These are phyloP conservation scores for Fulvia fulva DNA, from an alignment of 2,329 filamentous ascomycete genomes.

Conservation along the genomic window DNA sequence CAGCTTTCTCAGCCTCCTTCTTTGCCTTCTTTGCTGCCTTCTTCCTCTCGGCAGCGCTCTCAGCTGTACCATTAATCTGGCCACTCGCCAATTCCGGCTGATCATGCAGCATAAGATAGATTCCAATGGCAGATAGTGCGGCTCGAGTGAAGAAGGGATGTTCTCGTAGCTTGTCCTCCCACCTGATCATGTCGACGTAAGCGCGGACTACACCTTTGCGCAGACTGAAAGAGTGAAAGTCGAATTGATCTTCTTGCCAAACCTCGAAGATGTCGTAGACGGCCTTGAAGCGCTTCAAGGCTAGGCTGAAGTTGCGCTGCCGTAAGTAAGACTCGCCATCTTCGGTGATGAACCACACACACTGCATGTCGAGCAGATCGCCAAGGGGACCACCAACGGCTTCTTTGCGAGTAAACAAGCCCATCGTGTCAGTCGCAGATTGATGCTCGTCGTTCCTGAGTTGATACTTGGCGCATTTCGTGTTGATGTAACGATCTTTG, in stretches of 20 bases:
- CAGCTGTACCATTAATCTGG: conserved; percentile 61
- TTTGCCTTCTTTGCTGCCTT: conserved; percentile 64
- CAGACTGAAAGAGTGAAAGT: conserved; percentile 97
- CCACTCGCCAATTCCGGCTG: conserved; percentile 68
- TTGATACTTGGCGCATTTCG: conserved; percentile 95
- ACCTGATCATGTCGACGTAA: conserved; percentile 93
- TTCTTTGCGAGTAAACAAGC: conserved; percentile 90
- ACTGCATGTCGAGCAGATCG: conserved; percentile 97
- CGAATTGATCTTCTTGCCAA: conserved; percentile 98
- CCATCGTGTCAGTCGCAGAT: conserved; percentile 79
- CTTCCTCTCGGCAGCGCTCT: conserved; percentile 80
- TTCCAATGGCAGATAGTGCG: conserved; percentile 72
- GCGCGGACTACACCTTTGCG: conserved; percentile 92
- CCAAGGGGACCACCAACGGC: conserved; percentile 80
- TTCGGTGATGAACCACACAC: conserved; percentile 93
- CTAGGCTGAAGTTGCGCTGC: conserved; percentile 75
- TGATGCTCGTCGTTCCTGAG: conserved; percentile 89
- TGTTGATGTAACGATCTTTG: conserved; percentile 96
- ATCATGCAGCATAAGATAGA: conserved; percentile 78
- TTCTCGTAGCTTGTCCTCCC: conserved; percentile 87
- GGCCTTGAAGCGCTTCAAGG: conserved; percentile 85
- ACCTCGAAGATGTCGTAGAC: conserved; percentile 91
- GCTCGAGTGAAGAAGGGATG: conserved; percentile 90
- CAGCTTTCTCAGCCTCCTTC: conserved; percentile 72
- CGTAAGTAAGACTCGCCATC: conserved; percentile 87